These are phyloP conservation scores for Lecanicillium sp. DNA, from an alignment of 2,329 filamentous ascomycete species.

Conservation along the genomic window DNA sequence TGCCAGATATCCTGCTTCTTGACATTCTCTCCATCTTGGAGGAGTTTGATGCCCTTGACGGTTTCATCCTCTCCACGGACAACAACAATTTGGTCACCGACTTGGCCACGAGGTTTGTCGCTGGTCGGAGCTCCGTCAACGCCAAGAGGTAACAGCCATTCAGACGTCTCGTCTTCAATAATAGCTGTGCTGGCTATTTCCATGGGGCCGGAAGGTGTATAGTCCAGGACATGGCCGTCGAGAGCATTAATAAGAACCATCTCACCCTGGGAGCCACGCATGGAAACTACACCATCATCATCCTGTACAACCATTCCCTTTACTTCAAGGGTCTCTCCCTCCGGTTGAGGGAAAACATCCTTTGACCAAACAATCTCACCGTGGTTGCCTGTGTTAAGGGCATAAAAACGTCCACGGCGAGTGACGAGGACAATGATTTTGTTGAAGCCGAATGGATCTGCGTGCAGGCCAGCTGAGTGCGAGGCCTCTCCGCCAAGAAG, in stretches of 20 bases:
- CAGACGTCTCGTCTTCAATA: slow-evolving; percentile 43
- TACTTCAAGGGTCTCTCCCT: slow-evolving; percentile 53
- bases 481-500: slow-evolving; percentile 48
- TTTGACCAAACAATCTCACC: slow-evolving; percentile 71
- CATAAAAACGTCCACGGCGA: slow-evolving; percentile 68
- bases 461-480: slow-evolving; percentile 39
- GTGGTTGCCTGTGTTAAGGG: slow-evolving; percentile 66
- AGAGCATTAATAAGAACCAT: slow-evolving; percentile 46
- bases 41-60: slow-evolving; percentile 48
- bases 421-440: slow-evolving; percentile 79
- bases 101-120: slow-evolving; percentile 34
- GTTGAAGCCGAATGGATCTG: slow-evolving; percentile 79
- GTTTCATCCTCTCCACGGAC: slow-evolving; percentile 38
- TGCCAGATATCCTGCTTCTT: slow-evolving; percentile 56
- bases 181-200: slow-evolving; percentile 33
- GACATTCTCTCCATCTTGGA: slow-evolving; percentile 30
- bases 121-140: slow-evolving; percentile 36
- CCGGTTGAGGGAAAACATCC: slow-evolving; percentile 49
- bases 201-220: slow-evolving; percentile 26
- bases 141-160: slow-evolving; percentile 46
- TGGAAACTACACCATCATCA: slow-evolving; percentile 43
- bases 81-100: slow-evolving; percentile 46
- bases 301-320: slow-evolving; percentile 59
- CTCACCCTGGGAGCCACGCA: slow-evolving; percentile 54
- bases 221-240: slow-evolving; percentile 43